Percentiles rank a stretch among this genome's conserved stretches.
Conservation (phyloP, 257 asterid genomes). For the Solanum sparsipilum region DNA sequence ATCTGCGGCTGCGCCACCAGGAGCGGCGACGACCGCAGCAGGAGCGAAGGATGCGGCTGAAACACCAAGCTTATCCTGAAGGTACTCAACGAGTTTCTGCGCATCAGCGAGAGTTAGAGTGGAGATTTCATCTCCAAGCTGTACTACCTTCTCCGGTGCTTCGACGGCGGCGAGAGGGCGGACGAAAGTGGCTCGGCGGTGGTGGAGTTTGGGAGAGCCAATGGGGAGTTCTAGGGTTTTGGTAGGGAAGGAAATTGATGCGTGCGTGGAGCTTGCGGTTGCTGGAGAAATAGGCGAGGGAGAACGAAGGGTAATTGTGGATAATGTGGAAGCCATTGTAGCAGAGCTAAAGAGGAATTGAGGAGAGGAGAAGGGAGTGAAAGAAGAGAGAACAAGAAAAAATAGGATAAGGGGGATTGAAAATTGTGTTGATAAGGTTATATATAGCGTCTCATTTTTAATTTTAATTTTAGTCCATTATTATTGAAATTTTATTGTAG, state of each 20-base stretch:
- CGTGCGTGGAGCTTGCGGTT: slow-evolving; percentile 10
- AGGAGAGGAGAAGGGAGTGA: slow-evolving; percentile 6
- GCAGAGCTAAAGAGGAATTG: not conserved
- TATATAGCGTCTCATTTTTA: not conserved
- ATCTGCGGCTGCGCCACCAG: slow-evolving; percentile 21
- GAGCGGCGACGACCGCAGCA: slow-evolving; percentile 39
- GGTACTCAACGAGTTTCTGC: slow-evolving; percentile 91
- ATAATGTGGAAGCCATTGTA: slow-evolving; percentile 59
- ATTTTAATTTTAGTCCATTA: not conserved
- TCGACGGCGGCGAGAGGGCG: slow-evolving; percentile 69
- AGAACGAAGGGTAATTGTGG: slow-evolving; percentile 32
- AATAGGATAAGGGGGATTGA: slow-evolving; percentile 9
- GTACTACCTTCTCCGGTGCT: slow-evolving; percentile 78
- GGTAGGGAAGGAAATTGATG: slow-evolving; percentile 20
- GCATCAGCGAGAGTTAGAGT: slow-evolving; percentile 77
- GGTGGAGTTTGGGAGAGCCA: slow-evolving; percentile 18
- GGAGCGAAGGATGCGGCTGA: slow-evolving; percentile 88
- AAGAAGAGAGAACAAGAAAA: not conserved
- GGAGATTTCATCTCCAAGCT: slow-evolving; percentile 77
- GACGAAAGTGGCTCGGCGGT: slow-evolving; percentile 35
- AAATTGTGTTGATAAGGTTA: not conserved
- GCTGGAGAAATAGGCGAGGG: slow-evolving; percentile 20
- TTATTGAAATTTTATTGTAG: not conserved
- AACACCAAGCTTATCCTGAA: slow-evolving; percentile 91
- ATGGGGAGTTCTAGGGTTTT: slow-evolving; percentile 26